A percentile compares a stretch with the other conserved stretches of the same genome.
Conservation (phyloP, 371 early-diverging fungal genomes). For the Polyrhizophydium stewartii region DNA sequence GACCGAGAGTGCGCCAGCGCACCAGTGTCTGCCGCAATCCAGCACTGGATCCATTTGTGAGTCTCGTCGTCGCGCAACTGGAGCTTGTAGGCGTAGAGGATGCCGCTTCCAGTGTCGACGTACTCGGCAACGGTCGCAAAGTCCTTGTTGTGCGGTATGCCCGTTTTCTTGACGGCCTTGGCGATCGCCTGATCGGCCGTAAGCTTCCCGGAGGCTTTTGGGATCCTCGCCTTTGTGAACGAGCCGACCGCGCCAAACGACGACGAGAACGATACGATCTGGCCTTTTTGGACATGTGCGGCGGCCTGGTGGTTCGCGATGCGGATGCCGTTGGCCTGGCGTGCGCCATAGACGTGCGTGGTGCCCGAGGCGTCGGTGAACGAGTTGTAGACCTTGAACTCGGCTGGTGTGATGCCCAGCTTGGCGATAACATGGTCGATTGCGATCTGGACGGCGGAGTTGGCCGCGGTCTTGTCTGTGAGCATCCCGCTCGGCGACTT, state of each 20-base stretch:
- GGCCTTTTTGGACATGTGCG: slow-evolving; percentile 40
- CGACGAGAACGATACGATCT: slow-evolving; percentile 65
- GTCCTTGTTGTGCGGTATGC: background rate
- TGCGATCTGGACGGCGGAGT: background rate
- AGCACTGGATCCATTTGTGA: background rate
- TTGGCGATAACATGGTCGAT: background rate
- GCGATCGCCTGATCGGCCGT: background rate
- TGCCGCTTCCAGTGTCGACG: slow-evolving; percentile 2
- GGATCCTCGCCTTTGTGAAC: background rate
- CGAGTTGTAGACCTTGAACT: background rate
- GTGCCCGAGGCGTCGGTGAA: slow-evolving; percentile 13
- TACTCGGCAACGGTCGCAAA: background rate
- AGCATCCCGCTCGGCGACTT: background rate
- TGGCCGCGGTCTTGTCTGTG: background rate
- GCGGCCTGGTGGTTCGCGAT: slow-evolving; percentile 24
- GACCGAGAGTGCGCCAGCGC: too few species aligned
- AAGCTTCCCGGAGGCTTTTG: background rate
- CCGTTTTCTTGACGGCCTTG: background rate
- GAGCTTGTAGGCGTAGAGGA: background rate
- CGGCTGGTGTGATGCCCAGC: background rate
- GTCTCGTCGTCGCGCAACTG: background rate
- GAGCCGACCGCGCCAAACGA: background rate
- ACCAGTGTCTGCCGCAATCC: background rate
- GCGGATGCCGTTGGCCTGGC: slow-evolving; percentile 17
- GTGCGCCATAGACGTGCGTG: slow-evolving; percentile 30